Evolutionary conservation across 1,284 basidiomycete genomes (phyloP), one percentile per base, ranked within the genome.

Genomic region (Gymnopus androsaceus): DNA sequence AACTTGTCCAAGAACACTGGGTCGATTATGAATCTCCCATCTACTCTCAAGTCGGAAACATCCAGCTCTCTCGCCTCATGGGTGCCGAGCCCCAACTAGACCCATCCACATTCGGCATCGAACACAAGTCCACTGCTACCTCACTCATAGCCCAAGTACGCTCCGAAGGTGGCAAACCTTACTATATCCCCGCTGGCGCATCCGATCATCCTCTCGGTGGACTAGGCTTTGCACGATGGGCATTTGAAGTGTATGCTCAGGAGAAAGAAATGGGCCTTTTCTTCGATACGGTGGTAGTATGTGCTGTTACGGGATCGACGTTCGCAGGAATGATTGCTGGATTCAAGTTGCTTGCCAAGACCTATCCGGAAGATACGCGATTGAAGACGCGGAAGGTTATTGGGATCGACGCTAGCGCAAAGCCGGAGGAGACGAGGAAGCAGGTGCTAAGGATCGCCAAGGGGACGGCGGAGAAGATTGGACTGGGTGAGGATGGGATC

Each of bases 141-240:
- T 57, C 59, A 9, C 60, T 64, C 34, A 61, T 59, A 3, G 59
- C 52, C 0, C 61, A 64, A 30, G 62, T 66, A 3, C 25, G 36
- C 40, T 51, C 55, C 3, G 60, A 41, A 3, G 65, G 66, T 11
- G 66, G 64, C n/a, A 65, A 60, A 45, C 65, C 66, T 1, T 67
- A 66, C 54, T 65, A 65, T 45, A 67, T 66, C 36, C 66, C 66
- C 25, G 66, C 66, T 21, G 66, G 66, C 9, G 64, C 64, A 15
- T 63, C 61, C 19, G 65, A 66, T 51, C 65, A 67, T 45, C 66
- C 65, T 6, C 58, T 66, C 2, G 66, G 66, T 25, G 65, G 65
- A 6, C 58, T 66, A 31, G 65, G 66, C 1, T 67, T 66, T 34
- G 64, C 63, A 23, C 61, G 62, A 49, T 64, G 63, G 61, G 64